A percentile compares a stretch with the other conserved stretches of the same genome.
phyloP scores from a whole-genome alignment of 768 basidiomycete genomes.

The Amanita pseudoporphyria region DNA sequence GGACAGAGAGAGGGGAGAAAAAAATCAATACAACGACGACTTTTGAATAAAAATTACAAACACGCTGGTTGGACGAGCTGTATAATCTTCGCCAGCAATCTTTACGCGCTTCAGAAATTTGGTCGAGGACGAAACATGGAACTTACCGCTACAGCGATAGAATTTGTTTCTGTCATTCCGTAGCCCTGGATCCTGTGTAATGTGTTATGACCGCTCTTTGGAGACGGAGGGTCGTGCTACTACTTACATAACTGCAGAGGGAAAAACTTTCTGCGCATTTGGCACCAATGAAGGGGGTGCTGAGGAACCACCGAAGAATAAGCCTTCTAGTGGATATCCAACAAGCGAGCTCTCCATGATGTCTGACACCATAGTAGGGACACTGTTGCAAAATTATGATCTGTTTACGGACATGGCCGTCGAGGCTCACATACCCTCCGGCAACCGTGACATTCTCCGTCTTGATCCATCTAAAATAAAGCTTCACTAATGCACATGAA shows the following conservation, averaged over 20 bases:
- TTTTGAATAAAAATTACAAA: slow-evolving; percentile 16
- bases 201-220: background rate
- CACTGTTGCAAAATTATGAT: slow-evolving; percentile 18
- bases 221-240: no score
- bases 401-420: background rate
- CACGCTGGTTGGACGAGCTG: slow-evolving; percentile 35
- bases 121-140: background rate
- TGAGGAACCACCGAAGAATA: slow-evolving; percentile 34
- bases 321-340: slow-evolving; percentile 24
- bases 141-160: slow-evolving; percentile 28
- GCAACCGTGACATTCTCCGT: slow-evolving; percentile 33
- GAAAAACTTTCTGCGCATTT: slow-evolving; percentile 26
- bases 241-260: slow-evolving; percentile 19
- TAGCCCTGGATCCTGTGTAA: slow-evolving; percentile 29
- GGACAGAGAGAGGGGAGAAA: background rate
- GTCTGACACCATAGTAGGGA: slow-evolving; percentile 47
- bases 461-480: slow-evolving; percentile 26
- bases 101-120: slow-evolving; percentile 5
- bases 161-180: slow-evolving; percentile 45
- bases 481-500: background rate
- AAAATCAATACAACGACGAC: background rate
- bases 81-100: slow-evolving; percentile 42
- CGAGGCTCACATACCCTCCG: slow-evolving; percentile 26
- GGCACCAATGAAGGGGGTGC: slow-evolving; percentile 25
- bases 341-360: slow-evolving; percentile 32